Conservation (phyloP, 257 asterid genomes). For the Solanum pimpinellifolium region DNA sequence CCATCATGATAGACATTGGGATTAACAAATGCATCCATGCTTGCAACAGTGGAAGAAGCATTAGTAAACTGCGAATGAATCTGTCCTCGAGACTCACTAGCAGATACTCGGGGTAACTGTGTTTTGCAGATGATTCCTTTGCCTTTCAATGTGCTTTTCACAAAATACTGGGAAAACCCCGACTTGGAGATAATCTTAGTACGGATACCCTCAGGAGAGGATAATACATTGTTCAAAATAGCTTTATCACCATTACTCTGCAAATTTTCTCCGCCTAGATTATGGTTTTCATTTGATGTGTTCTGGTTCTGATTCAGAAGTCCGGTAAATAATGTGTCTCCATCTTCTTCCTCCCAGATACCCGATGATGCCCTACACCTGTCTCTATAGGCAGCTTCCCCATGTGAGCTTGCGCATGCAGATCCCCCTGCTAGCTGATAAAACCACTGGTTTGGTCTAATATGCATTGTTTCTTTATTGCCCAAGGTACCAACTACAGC, state of each 20-base stretch:
- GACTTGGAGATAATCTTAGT: conserved; percentile 72
- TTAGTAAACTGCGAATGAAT: conserved; percentile 18
- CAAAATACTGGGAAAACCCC: conserved; percentile 69
- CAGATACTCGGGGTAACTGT: conserved; percentile 26
- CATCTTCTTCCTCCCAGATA: conserved; percentile 44
- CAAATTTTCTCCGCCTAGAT: conserved; percentile 18
- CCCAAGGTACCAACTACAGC: conserved; percentile 41
- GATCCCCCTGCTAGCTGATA: conserved; percentile 53
- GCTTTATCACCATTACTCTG: conserved; percentile 26
- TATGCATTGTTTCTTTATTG: conserved; percentile 39
- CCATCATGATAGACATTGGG: conserved; percentile 30
- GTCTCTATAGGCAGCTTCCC: conserved; percentile 40
- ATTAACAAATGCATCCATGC: conserved; percentile 18
- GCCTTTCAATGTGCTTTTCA: conserved; percentile 64
- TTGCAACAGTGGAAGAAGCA: conserved; percentile 15
- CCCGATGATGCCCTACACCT: conserved; percentile 33
- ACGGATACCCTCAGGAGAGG: conserved; percentile 60
- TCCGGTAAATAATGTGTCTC: conserved; percentile 33
- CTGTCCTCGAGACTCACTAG: conserved; percentile 14
- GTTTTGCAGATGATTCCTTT: conserved; percentile 62
- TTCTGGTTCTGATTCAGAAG: conserved; percentile 34
- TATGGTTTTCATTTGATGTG: conserved; percentile 5
- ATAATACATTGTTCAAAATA: conserved; percentile 19
- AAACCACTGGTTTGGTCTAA: conserved; percentile 51
- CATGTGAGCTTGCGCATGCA: conserved; percentile 34